These are phyloP conservation scores for Butyriboletus loyo DNA, from an alignment of 768 basidiomycete genomes.

Conservation along the genomic window DNA sequence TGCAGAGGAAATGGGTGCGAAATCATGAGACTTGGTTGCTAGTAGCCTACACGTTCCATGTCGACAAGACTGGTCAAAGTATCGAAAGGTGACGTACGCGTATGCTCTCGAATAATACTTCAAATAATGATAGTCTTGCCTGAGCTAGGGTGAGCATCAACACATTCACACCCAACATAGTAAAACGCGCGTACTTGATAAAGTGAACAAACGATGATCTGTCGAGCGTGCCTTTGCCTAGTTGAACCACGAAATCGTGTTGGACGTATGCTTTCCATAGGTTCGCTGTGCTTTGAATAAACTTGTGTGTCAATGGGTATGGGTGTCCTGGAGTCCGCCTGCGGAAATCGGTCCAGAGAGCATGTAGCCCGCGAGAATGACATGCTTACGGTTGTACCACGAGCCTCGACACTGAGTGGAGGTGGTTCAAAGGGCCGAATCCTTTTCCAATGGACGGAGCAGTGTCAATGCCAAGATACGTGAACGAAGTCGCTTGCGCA, in stretches of 20 bases:
- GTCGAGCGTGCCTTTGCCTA: constrained; percentile 71
- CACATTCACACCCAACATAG: not conserved
- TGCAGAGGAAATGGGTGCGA: constrained; percentile 58
- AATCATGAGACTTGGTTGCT: constrained; percentile 71
- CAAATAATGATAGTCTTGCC: constrained; percentile 80
- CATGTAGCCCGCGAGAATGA: not conserved
- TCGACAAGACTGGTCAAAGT: not conserved
- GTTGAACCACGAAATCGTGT: constrained; percentile 78
- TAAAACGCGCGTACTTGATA: constrained; percentile 56
- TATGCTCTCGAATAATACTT: constrained; percentile 86
- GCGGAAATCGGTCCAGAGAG: not conserved
- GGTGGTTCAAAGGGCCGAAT: constrained; percentile 84
- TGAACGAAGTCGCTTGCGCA: constrained; percentile 62
- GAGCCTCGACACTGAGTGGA: constrained; percentile 53
- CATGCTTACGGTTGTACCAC: constrained; percentile 54
- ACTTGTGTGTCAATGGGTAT: constrained; percentile 62
- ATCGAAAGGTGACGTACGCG: constrained; percentile 41
- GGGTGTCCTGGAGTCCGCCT: constrained; percentile 61
- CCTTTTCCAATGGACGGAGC: constrained; percentile 70
- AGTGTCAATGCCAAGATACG: constrained; percentile 68
- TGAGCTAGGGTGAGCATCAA: constrained; percentile 23
- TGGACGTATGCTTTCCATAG: constrained; percentile 75
- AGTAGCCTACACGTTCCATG: constrained; percentile 48
- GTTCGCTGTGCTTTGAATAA: constrained; percentile 54
- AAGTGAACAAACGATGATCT: constrained; percentile 75